Evolutionary conservation across 805 yeast species (phyloP).

Genomic region (Candida jianshihensis): DNA sequence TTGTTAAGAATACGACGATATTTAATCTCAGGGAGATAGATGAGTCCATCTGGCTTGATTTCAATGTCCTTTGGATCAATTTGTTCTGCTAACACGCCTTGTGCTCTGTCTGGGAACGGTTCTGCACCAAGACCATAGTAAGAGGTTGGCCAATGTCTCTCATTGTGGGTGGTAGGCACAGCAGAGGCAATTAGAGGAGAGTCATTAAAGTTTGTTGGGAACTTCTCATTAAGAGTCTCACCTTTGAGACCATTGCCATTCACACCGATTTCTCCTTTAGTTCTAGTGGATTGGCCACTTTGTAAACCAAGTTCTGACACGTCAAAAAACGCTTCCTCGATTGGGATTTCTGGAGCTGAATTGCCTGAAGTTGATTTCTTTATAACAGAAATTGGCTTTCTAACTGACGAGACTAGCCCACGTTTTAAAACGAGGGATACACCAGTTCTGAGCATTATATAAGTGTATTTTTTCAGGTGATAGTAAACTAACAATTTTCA

Average conservation of each 20-base stretch:
- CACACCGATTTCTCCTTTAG: not conserved
- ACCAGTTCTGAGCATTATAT: no score
- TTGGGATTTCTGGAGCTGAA: not conserved
- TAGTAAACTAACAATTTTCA: no score
- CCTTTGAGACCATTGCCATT: constrained; percentile 9
- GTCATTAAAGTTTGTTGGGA: constrained; percentile 17
- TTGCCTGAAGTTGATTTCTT: not conserved
- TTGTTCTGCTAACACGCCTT: constrained; percentile 53
- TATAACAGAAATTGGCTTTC: not conserved
- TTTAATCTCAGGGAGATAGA: constrained; percentile 91
- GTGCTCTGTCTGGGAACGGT: constrained; percentile 62
- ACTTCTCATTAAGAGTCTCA: constrained; percentile 12
- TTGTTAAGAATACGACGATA: constrained; percentile 82
- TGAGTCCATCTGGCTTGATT: constrained; percentile 89
- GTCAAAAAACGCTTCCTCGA: not conserved
- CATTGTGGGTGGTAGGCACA: constrained; percentile 4
- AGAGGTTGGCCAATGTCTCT: constrained; percentile 74
- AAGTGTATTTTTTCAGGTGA: no score
- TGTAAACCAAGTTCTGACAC: not conserved
- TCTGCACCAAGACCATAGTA: constrained; percentile 78
- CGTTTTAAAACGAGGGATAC: no score
- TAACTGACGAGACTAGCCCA: not conserved
- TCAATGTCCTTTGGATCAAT: constrained; percentile 74
- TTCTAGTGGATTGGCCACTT: not conserved
- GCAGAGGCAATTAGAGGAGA: constrained; percentile 9